Conservation (phyloP, 1,284 basidiomycete genomes). For the Ustilago xerochloae region DNA sequence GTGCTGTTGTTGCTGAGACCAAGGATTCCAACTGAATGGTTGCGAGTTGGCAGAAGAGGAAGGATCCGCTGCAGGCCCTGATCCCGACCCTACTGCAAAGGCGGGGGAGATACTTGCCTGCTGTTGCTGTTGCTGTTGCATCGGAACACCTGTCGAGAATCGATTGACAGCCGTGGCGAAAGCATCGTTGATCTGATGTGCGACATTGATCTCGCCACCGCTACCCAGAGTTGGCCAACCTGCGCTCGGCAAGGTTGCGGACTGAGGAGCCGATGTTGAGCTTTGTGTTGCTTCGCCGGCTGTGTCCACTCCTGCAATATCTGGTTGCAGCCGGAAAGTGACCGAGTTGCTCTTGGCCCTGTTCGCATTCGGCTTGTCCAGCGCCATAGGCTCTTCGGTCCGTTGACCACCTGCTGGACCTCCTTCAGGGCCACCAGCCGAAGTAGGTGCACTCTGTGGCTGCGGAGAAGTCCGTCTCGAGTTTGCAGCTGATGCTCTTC, state of each 20-base stretch:
- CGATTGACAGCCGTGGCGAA: conserved; percentile 25
- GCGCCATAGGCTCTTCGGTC: conserved; percentile 17
- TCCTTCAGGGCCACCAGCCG: not conserved
- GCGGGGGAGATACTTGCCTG: not conserved
- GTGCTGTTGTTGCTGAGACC: conserved; percentile 1
- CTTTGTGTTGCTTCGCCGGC: not conserved
- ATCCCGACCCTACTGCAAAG: not conserved
- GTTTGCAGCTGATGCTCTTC: conserved; percentile 17
- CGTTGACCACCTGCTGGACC: not conserved
- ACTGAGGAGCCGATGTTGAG: conserved; percentile 18
- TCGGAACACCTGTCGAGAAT: conserved; percentile 24
- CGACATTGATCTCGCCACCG: conserved; percentile 5
- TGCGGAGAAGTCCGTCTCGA: conserved; percentile 42
- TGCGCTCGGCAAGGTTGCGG: conserved; percentile 2
- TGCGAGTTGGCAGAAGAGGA: not conserved
- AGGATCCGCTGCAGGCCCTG: not conserved
- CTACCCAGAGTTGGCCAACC: conserved; percentile 18
- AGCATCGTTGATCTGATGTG: conserved; percentile 27
- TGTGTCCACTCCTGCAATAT: not conserved
- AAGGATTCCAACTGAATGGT: conserved; percentile 13
- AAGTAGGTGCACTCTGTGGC: conserved; percentile 19
- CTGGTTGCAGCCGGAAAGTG: conserved; percentile 24
- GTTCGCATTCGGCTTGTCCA: conserved; percentile 16
- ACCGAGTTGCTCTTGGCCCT: conserved; percentile 29
- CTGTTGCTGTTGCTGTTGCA: conserved; percentile 9